Evolutionary conservation across 169 alveolate genomes (phyloP).

Genomic region (Babesia gibsoni): DNA sequence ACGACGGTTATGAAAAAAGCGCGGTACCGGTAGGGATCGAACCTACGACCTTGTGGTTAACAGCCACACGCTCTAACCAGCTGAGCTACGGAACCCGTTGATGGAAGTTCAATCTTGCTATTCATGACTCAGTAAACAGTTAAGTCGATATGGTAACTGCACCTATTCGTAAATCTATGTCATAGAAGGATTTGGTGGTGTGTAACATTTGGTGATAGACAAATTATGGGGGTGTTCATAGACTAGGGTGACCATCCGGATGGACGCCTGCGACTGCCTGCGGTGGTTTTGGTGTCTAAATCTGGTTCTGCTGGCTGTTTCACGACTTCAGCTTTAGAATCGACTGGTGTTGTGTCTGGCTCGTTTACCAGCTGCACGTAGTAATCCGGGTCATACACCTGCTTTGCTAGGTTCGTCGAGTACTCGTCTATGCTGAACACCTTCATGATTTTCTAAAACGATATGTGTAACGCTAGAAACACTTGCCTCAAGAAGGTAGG

Average conservation of each 20-base stretch:
- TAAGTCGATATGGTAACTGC: too few relatives aligned
- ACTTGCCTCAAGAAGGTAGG: slow-evolving; percentile 64
- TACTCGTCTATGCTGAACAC: slow-evolving; percentile 57
- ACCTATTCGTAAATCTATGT: too few relatives aligned
- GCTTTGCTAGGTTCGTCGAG: slow-evolving; percentile 47
- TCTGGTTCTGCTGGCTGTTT: background rate
- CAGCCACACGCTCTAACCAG: slow-evolving; percentile 94
- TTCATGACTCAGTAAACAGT: too few relatives aligned
- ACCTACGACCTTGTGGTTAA: slow-evolving; percentile 95
- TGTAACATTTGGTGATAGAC: too few relatives aligned
- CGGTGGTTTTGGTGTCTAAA: background rate
- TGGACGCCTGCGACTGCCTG: background rate
- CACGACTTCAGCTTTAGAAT: background rate
- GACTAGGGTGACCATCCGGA: slow-evolving; percentile 40
- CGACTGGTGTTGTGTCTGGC: background rate
- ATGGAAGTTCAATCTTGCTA: too few relatives aligned
- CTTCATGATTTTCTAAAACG: slow-evolving; percentile 57
- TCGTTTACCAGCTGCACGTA: slow-evolving; percentile 52
- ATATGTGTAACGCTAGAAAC: background rate
- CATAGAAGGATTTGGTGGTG: too few relatives aligned
- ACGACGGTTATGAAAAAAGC: too few relatives aligned
- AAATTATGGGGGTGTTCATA: too few relatives aligned
- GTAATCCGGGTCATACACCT: slow-evolving; percentile 54
- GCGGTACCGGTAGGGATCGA: slow-evolving; percentile 91
- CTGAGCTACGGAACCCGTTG: slow-evolving; percentile 83